Conservation (phyloP, 2,329 filamentous ascomycete species). For the Coniella vitis region DNA sequence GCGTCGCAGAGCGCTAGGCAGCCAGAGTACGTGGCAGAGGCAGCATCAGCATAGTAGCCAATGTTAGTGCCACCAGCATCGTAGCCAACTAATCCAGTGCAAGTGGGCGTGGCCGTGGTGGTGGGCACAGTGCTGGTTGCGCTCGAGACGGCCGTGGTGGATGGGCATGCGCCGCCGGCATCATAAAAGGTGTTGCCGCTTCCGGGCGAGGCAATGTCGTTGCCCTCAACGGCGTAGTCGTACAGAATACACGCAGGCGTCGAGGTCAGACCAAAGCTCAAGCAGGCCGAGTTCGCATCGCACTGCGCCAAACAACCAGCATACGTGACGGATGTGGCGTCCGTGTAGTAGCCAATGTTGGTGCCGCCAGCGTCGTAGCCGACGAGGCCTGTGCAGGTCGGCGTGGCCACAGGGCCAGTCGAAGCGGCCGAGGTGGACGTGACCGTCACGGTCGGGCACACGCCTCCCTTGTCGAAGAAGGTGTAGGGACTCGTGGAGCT, state of each 20-base stretch:
- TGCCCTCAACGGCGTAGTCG: constrained; percentile 12
- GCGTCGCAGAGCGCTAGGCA: constrained; percentile 9
- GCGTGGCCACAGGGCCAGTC: constrained; percentile 6
- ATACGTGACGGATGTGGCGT: constrained; percentile 7
- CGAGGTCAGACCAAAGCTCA: constrained; percentile 13
- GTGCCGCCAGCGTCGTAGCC: constrained; percentile 13
- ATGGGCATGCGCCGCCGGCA: constrained; percentile 8
- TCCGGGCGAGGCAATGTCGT: constrained; percentile 23
- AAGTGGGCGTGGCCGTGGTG: constrained; percentile 8
- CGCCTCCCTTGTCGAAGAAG: constrained; percentile 13
- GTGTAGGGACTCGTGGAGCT: constrained; percentile 22
- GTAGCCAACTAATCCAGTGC: constrained; percentile 11
- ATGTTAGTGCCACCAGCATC: constrained; percentile 12
- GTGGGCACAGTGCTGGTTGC: background rate
- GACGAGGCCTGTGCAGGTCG: constrained; percentile 11
- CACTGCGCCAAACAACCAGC: constrained; percentile 11
- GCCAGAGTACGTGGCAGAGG: constrained; percentile 12
- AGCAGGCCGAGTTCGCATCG: constrained; percentile 10
- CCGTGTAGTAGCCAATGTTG: constrained; percentile 10
- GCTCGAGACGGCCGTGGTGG: background rate
- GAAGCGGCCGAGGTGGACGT: constrained; percentile 1
- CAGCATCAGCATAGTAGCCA: constrained; percentile 11
- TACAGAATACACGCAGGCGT: constrained; percentile 14
- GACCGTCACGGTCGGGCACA: constrained; percentile 5
- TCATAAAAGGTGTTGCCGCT: constrained; percentile 21